Percentiles rank a stretch among this genome's conserved stretches.
Conservation (phyloP, 345 rosid genomes). For the Eucalyptus pumila region DNA sequence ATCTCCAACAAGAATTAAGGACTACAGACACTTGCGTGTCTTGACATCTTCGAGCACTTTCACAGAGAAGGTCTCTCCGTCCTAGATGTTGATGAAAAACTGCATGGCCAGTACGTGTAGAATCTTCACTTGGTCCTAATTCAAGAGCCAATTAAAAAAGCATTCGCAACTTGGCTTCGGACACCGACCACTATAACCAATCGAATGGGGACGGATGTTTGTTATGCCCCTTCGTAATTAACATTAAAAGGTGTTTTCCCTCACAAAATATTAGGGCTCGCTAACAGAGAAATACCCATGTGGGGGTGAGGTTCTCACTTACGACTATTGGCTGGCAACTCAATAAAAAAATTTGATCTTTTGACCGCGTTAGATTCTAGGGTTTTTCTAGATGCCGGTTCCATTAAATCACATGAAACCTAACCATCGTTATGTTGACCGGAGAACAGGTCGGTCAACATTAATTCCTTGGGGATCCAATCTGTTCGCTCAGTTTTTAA, state of each 20-base stretch:
- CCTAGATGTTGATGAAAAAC: not conserved
- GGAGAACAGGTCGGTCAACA: slow-evolving; percentile 17
- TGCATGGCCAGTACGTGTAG: slow-evolving; percentile 7
- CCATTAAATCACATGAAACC: not conserved
- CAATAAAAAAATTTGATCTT: not conserved
- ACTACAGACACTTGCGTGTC: not conserved
- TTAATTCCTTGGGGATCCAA: slow-evolving; percentile 8
- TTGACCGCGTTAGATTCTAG: not conserved
- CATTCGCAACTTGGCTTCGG: slow-evolving; percentile 3
- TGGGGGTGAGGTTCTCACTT: not conserved
- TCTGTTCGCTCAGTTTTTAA: not conserved
- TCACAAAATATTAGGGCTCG: slow-evolving; percentile 19
- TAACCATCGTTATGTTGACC: not conserved
- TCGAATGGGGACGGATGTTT: slow-evolving; percentile 46
- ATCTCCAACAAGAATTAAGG: not conserved
- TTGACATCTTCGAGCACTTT: not conserved
- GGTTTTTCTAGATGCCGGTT: not conserved
- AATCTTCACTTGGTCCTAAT: slow-evolving; percentile 2
- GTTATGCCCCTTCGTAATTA: not conserved
- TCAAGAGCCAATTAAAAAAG: not conserved
- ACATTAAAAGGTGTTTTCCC: not conserved
- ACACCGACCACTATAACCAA: slow-evolving; percentile 60
- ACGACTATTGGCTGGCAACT: slow-evolving; percentile 5
- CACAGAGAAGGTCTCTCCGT: not conserved
- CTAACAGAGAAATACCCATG: slow-evolving; percentile 28